Evolutionary conservation across 179 eudicot genomes (phyloP).

Genomic region (Camellia oleifera): DNA sequence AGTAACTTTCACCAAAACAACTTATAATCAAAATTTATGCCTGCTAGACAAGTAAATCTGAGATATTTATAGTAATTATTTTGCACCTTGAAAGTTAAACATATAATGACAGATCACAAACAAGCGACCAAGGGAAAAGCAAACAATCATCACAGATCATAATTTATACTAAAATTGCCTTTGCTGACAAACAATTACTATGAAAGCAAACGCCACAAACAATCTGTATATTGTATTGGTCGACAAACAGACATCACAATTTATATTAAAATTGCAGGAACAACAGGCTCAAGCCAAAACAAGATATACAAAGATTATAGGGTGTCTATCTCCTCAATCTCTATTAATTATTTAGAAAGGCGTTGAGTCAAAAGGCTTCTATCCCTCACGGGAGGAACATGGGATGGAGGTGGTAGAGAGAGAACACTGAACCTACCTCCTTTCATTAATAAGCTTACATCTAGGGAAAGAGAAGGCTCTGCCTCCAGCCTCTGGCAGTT

Average conservation of each 20-base stretch:
- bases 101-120: background rate
- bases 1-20: background rate
- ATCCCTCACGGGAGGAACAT: background rate
- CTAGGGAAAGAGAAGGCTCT: too few relatives aligned
- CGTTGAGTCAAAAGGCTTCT: too few relatives aligned
- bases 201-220: too few relatives aligned
- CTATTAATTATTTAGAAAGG: too few relatives aligned
- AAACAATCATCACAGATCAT: slow-evolving; percentile 1
- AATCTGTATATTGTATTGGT: background rate
- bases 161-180: background rate
- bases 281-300: too few relatives aligned
- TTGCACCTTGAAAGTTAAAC: background rate
- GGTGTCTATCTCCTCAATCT: too few relatives aligned
- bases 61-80: background rate
- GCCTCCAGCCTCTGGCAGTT: too few relatives aligned
- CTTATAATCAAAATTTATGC: background rate
- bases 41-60: background rate
- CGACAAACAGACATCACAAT: background rate
- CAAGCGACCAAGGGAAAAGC: background rate
- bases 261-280: background rate
- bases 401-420: background rate
- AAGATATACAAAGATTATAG: too few relatives aligned
- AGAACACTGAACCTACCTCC: too few relatives aligned
- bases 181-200: too few relatives aligned
- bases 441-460: too few relatives aligned